Base-by-base conservation (phyloP, 2,329 filamentous ascomycete genomes). In the Alternaria incomplexa region DNA sequence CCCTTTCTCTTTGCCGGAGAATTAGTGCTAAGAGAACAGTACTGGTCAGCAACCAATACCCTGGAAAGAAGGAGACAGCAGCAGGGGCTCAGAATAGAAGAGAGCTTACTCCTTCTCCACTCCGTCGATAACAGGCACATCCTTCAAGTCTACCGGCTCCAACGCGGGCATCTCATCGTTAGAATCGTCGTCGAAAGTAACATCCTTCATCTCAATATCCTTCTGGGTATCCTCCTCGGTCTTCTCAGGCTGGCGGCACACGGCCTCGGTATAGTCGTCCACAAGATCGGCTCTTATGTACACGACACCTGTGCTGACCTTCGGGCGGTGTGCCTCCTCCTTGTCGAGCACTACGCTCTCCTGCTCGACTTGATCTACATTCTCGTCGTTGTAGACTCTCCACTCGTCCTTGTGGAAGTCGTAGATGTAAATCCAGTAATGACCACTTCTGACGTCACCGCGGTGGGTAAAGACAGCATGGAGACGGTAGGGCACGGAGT, bases 371-470 rank as follows among this genome's bases (percentile, higher is more conserved):
- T 88, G 90, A 4, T 88, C 90, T 23, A 99, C 93, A 15, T 86
- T 86, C 57, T 91, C 90, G 74, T 99, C 96, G 77, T 99, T 99
- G 84, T 97, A 99, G 74, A 92, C 93, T 61, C 93, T 90, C 94
- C 96, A 99, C 20, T 94, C 84, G 36, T 89, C 82, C 50, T 88
- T 87, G 67, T 90, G 87, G 78, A 97, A 97, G 81, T 98, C 96
- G 74, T 90, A 92, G 67, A 99, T 96, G 86, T 94, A 97, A 47
- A 97, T 93, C 90, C 93, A 97, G 81, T 98, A 99, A 79, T 99
- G 96, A 0, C 96, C 96, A 28, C 86, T 86, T 13, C 74, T 73
- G 2, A 79, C 73, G 9, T 85, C 84, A 30, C 92, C 92, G 20
- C 91, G 90, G 77, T 99, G 96, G 72, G 97, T 95, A 74, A 99